A percentile compares a stretch with the other conserved stretches of the same genome.
These are phyloP conservation scores for Omphalotus guepiniiformis DNA, from an alignment of 768 basidiomycete genomes.

Conservation along the genomic window DNA sequence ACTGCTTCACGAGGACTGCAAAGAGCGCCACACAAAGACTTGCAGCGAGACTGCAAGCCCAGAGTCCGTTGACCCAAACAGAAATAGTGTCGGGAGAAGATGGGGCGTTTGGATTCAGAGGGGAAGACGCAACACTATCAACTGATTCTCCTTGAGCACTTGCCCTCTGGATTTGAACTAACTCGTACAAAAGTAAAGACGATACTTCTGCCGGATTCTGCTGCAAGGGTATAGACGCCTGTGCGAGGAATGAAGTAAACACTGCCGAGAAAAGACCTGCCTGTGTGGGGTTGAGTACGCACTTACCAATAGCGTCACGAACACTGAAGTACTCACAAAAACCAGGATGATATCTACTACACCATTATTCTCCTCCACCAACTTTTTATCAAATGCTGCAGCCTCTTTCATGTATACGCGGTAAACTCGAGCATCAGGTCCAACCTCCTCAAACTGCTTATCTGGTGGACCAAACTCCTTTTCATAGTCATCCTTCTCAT, in stretches of 20 bases:
- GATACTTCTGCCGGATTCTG: neutral
- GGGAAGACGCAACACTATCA: neutral
- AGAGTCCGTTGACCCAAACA: slow-evolving; percentile 9
- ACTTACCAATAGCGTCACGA: no score
- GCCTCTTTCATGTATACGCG: no score
- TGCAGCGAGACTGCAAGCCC: slow-evolving; percentile 4
- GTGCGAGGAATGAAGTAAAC: slow-evolving; percentile 6
- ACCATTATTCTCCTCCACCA: no score
- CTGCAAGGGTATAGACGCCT: neutral
- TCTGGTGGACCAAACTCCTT: no score
- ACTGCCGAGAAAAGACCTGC: slow-evolving; percentile 15
- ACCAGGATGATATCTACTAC: no score
- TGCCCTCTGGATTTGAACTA: slow-evolving; percentile 6
- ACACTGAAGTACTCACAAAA: no score
- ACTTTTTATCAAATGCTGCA: no score
- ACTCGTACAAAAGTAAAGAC: neutral
- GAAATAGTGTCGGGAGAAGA: neutral
- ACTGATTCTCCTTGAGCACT: neutral
- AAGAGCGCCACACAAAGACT: slow-evolving; percentile 1
- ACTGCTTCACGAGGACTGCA: slow-evolving; percentile 8
- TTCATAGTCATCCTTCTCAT: no score
- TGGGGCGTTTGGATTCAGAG: neutral
- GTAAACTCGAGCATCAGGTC: no score
- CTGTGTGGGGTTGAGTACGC: no score
- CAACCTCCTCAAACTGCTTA: no score